Conservation (phyloP, 768 basidiomycete genomes). For the Rickenella mellea region DNA sequence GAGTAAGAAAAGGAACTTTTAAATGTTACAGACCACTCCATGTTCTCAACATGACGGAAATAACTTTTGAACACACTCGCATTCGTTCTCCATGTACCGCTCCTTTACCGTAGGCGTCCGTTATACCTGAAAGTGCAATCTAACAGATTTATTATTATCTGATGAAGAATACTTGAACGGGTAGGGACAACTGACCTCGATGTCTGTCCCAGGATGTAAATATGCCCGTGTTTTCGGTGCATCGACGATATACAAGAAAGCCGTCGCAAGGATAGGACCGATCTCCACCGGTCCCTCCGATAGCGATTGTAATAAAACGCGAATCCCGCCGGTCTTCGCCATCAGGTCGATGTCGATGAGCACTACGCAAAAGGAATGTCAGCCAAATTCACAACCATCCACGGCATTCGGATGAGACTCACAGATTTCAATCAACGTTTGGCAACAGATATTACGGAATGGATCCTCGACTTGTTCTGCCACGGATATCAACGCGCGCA, state of each 20-base stretch:
- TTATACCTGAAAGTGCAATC: slow-evolving; percentile 84
- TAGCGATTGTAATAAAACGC: slow-evolving; percentile 76
- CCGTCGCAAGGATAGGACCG: slow-evolving; percentile 64
- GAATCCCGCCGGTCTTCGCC: slow-evolving; percentile 71
- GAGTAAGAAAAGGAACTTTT: neutral
- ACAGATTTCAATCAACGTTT: slow-evolving; percentile 89
- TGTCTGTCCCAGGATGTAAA: slow-evolving; percentile 72
- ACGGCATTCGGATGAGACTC: slow-evolving; percentile 18
- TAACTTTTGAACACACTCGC: slow-evolving; percentile 65
- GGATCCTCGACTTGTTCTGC: slow-evolving; percentile 91
- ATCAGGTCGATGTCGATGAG: slow-evolving; percentile 83
- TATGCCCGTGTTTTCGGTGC: slow-evolving; percentile 74
- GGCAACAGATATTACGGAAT: slow-evolving; percentile 70
- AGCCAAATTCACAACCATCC: slow-evolving; percentile 2
- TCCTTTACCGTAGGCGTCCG: slow-evolving; percentile 86
- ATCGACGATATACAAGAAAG: slow-evolving; percentile 79
- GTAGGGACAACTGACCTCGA: slow-evolving; percentile 54
- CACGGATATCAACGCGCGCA: slow-evolving; percentile 86
- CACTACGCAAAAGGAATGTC: slow-evolving; percentile 35
- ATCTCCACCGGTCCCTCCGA: slow-evolving; percentile 87
- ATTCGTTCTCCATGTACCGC: slow-evolving; percentile 72
- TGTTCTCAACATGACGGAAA: slow-evolving; percentile 76
- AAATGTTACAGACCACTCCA: slow-evolving; percentile 72
- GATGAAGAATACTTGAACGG: neutral
- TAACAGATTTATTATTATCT: slow-evolving; percentile 18